Conservation (phyloP, 257 asterid species). For the Catharanthus roseus region DNA sequence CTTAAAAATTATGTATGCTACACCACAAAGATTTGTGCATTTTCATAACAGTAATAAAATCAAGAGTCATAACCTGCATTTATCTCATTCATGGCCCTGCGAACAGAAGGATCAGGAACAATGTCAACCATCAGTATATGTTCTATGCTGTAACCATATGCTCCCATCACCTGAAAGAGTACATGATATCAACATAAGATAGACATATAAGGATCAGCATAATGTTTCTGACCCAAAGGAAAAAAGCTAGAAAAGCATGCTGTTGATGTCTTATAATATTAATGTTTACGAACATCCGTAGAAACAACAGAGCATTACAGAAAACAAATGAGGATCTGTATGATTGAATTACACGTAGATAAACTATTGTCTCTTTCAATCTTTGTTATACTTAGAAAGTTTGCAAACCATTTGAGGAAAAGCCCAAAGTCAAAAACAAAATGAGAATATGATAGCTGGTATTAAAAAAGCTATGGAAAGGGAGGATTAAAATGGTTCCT, state of each 20-base stretch:
- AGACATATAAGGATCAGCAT: background rate
- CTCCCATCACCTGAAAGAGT: slow-evolving; percentile 83
- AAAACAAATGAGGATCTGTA: background rate
- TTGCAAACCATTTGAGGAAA: background rate
- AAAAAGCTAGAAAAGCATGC: background rate
- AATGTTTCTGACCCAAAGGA: background rate
- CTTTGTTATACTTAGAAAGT: background rate
- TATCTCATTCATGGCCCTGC: slow-evolving; percentile 95
- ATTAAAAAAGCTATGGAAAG: background rate
- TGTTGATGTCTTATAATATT: background rate
- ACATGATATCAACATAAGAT: slow-evolving; percentile 17
- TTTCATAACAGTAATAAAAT: background rate
- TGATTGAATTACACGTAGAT: background rate
- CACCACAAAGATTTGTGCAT: slow-evolving; percentile 4
- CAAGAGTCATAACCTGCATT: slow-evolving; percentile 66
- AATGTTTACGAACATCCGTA: background rate
- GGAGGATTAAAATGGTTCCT: background rate
- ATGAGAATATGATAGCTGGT: background rate
- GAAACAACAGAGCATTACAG: background rate
- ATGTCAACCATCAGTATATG: slow-evolving; percentile 98
- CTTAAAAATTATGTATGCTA: background rate
- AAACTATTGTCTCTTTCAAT: background rate
- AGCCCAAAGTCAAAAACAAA: background rate
- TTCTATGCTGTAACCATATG: slow-evolving; percentile 91
- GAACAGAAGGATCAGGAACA: slow-evolving; percentile 84